Percentiles rank a stretch among this genome's conserved stretches.
These are phyloP conservation scores for Anisogramma anomala DNA, from an alignment of 2,329 filamentous ascomycete species.

Conservation along the genomic window DNA sequence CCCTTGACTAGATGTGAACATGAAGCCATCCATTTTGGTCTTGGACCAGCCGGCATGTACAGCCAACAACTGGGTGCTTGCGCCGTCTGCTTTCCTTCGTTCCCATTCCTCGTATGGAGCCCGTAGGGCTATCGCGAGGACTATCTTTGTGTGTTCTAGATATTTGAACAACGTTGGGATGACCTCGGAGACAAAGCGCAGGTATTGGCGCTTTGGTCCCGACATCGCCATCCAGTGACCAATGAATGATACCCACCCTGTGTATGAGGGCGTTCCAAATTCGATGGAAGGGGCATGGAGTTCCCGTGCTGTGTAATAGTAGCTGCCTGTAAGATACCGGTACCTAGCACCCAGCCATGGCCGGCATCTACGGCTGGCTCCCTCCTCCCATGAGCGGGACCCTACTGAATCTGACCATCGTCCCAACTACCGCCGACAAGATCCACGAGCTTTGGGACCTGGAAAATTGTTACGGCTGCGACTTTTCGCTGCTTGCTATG, in stretches of 20 bases:
- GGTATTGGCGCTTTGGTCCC: constrained; percentile 50
- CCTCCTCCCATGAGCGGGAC: constrained; percentile 27
- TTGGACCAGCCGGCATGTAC: too few relatives aligned
- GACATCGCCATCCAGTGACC: constrained; percentile 43
- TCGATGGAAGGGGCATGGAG: constrained; percentile 19
- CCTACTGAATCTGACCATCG: constrained; percentile 24
- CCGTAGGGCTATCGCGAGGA: constrained; percentile 36
- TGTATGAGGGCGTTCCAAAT: constrained; percentile 39
- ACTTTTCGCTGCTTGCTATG: constrained; percentile 35
- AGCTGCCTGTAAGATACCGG: not conserved
- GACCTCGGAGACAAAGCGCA: constrained; percentile 30
- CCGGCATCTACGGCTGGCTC: constrained; percentile 31
- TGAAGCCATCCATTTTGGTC: too few relatives aligned
- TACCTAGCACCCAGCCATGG: constrained; percentile 31
- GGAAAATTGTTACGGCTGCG: constrained; percentile 31
- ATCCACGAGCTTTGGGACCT: constrained; percentile 29
- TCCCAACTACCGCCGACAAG: constrained; percentile 27
- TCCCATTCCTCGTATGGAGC: constrained; percentile 29
- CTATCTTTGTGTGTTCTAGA: constrained; percentile 32
- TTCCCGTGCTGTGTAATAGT: not conserved
- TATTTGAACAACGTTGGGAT: constrained; percentile 31
- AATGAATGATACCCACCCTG: constrained; percentile 37
- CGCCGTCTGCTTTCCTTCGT: too few relatives aligned
- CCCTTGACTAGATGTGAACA: too few relatives aligned
- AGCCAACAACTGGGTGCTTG: too few relatives aligned